A percentile compares a stretch with the other conserved stretches of the same genome.
phyloP scores from a whole-genome alignment of 345 rosid genomes.

The Eucalyptus rudis region DNA sequence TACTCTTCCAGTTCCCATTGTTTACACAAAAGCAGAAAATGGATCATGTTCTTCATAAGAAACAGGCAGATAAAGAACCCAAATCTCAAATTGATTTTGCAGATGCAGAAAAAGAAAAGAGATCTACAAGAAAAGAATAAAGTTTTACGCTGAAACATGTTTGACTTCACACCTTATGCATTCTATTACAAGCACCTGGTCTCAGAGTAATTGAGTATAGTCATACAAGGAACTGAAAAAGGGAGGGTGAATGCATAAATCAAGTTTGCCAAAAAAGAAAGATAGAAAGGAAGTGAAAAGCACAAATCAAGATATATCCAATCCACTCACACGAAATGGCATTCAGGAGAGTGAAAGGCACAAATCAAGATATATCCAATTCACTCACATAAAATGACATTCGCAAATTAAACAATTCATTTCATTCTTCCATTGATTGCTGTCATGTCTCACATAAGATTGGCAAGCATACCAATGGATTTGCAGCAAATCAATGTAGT shows the following conservation, averaged over 20 bases:
- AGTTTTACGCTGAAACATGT: background rate
- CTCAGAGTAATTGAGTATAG: background rate
- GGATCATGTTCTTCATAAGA: background rate
- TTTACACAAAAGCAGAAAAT: background rate
- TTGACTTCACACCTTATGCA: background rate
- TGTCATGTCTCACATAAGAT: background rate
- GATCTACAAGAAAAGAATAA: background rate
- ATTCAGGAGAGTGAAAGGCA: background rate
- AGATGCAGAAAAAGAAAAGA: background rate
- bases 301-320: background rate
- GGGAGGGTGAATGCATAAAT: background rate
- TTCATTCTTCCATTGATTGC: background rate
- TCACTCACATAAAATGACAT: background rate
- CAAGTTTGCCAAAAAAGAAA: background rate
- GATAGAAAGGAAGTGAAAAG: background rate
- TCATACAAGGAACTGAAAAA: background rate
- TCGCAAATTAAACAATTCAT: background rate
- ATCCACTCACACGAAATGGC: background rate
- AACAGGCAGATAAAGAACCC: background rate
- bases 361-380: background rate
- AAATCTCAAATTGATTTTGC: background rate
- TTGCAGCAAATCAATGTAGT: conserved; percentile 87
- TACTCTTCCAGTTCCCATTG: background rate
- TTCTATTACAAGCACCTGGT: background rate
- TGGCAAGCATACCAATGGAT: conserved; percentile 61